These are phyloP conservation scores for Quercus glauca DNA, from an alignment of 306 rosid genomes.

Conservation along the genomic window DNA sequence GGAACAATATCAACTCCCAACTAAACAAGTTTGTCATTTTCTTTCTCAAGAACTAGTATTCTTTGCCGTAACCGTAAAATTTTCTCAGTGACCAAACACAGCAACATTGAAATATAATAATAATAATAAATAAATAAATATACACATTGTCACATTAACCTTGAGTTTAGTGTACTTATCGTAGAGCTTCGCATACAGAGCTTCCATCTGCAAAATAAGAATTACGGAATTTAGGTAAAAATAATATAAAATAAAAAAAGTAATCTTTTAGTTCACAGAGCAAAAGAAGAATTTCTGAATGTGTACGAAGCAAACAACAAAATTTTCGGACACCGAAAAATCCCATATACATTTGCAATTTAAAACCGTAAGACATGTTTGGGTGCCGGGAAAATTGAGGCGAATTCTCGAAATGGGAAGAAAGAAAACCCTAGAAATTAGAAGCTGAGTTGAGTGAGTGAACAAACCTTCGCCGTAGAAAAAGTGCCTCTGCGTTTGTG, in stretches of 20 bases:
- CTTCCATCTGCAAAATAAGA: conserved; percentile 44
- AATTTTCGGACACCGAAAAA: too few relatives aligned
- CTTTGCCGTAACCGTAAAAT: not conserved
- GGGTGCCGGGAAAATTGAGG: conserved; percentile 3
- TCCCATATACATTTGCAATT: not conserved
- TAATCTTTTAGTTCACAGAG: not conserved
- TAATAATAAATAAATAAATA: not conserved
- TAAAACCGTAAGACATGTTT: not conserved
- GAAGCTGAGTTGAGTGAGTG: not conserved
- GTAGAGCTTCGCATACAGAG: conserved; percentile 78
- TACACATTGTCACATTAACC: conserved; percentile 35
- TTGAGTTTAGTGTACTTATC: conserved; percentile 67
- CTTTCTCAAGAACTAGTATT: not conserved
- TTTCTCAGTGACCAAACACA: not conserved
- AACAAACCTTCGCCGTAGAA: too few relatives aligned
- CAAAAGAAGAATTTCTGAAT: not conserved
- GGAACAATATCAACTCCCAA: conserved; percentile 1
- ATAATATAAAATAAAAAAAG: not conserved
- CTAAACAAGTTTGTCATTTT: not conserved
- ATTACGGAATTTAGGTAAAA: not conserved
- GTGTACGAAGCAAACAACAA: not conserved
- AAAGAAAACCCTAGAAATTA: not conserved
- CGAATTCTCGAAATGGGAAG: not conserved
- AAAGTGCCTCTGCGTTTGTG: not conserved
- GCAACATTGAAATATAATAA: not conserved